A percentile compares a stretch with the other conserved stretches of the same genome.
Evolutionary conservation across 75 land plant genomes (phyloP).

Genomic region (Azolla pinnata): DNA sequence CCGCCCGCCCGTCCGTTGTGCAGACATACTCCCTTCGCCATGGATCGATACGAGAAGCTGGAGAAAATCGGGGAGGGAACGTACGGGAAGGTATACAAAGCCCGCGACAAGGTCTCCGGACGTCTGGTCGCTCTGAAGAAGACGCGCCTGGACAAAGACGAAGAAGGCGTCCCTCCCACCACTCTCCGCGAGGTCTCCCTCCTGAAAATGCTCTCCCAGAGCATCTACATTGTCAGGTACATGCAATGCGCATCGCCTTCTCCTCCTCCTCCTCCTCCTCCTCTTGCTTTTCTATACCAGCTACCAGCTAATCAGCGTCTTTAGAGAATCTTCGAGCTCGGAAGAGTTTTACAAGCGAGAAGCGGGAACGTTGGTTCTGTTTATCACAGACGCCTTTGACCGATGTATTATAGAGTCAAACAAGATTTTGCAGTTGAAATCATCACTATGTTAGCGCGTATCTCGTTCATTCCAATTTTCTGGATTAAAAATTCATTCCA

Average conservation of each 20-base stretch:
- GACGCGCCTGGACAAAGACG: constrained; percentile 68
- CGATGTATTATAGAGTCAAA: too few species aligned
- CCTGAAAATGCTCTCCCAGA: constrained; percentile 76
- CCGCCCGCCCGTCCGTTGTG: too few species aligned
- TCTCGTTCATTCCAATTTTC: too few species aligned
- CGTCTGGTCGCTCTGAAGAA: constrained; percentile 74
- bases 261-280: neutral
- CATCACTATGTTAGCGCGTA: too few species aligned
- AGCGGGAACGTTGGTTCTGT: too few species aligned
- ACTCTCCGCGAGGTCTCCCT: constrained; percentile 86
- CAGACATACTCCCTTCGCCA: constrained; percentile 13
- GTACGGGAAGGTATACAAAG: constrained; percentile 85
- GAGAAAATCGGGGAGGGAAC: constrained; percentile 82
- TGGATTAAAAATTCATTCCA: too few species aligned
- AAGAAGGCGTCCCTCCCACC: constrained; percentile 86
- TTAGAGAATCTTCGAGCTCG: too few species aligned
- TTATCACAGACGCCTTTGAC: too few species aligned
- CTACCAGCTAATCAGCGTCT: too few species aligned
- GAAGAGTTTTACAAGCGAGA: too few species aligned
- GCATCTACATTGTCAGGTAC: constrained; percentile 58
- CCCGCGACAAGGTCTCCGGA: constrained; percentile 60
- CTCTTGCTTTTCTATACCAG: neutral
- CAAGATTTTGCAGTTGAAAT: too few species aligned
- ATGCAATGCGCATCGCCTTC: too few species aligned
- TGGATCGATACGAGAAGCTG: constrained; percentile 74